Base-by-base conservation (phyloP, 1,284 basidiomycete genomes). In the Anthracocystis setariae region DNA sequence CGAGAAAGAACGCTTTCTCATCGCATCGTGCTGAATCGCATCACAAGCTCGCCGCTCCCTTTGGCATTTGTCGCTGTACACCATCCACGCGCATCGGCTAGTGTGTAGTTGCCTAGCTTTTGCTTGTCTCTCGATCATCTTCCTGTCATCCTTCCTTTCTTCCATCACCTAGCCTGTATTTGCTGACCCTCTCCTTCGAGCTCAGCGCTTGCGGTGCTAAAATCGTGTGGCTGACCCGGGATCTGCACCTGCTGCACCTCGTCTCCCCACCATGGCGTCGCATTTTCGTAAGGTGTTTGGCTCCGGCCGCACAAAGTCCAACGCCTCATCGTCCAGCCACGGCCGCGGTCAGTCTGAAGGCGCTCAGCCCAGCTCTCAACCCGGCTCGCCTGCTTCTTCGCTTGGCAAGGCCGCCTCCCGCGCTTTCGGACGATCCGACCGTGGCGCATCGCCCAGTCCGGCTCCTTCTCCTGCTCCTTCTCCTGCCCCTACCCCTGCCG, bases 281-380 rank as follows among this genome's bases (percentile, higher is more conserved):
- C 61, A 61, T 24, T 49, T 73, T 32, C 64, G 65, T 25, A 68
- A 73, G 65, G 70, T 73, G 48, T 73, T 73, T 60, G 70, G 70
- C 65, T 73, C 65, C 4, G 37, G 61, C 58, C 70, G 70, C 57
- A 55, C 70, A 24, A 73, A 73, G 58, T 65, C 69, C 42, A 60
- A 60, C 37, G 56, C 56, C 43, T 69, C 67, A 3, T 37, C 46
- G 23, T 54, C 70, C 5, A 52, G 46, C 24, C 64, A 67, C 42
- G 53, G 56, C 39, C 56, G 57, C 23, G 39, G 44, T 25, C 56
- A 50, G 50, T 63, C 66, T 43, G 66, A 64, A 52, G 61, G 51
- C 18, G 57, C 60, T 21, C 56, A 63, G 56, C 13, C 56, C 20
- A 61, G 20, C 44, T 50, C 53, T 43, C 57, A 47, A 37, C 50